Conservation (phyloP, 164 flowering plant species). For the Saururus chinensis region DNA sequence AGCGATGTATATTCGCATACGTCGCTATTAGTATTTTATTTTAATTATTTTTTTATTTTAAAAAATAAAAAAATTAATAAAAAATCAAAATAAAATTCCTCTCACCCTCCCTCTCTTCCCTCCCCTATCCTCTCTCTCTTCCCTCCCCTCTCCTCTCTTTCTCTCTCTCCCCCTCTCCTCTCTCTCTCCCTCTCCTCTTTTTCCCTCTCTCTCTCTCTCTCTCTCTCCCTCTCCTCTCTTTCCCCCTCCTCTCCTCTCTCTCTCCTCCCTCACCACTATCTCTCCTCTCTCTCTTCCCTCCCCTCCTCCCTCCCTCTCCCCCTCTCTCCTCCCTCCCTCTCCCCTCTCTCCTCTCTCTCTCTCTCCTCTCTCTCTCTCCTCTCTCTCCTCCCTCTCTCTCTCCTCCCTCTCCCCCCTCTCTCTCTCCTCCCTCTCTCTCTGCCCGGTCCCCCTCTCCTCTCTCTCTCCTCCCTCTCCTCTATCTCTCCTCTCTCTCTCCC, state of each 20-base stretch:
- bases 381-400: conserved; percentile 7
- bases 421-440: not conserved
- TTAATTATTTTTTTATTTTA: too few relatives aligned
- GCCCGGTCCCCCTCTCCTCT: too few relatives aligned
- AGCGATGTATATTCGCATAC: too few relatives aligned
- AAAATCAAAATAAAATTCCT: too few relatives aligned
- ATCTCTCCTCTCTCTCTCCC: not conserved
- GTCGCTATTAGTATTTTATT: too few relatives aligned
- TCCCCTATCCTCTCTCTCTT: too few relatives aligned
- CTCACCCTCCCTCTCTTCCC: too few relatives aligned
- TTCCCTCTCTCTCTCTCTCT: too few relatives aligned
- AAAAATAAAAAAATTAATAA: not conserved
- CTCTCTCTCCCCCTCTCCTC: not conserved
- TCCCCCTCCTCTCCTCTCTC: not conserved
- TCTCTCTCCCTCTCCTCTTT: too few relatives aligned
- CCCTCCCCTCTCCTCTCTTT: not conserved
- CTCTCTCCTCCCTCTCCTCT: too few relatives aligned
- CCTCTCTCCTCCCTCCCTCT: not conserved
- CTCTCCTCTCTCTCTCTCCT: conserved; percentile 2
- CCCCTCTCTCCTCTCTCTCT: not conserved
- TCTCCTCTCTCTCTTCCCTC: not conserved
- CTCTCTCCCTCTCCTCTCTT: too few relatives aligned
- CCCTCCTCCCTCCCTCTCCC: not conserved
- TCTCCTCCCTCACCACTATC: not conserved
- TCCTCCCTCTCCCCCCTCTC: conserved; percentile 1